Percentiles rank a stretch among this genome's conserved stretches.
These are phyloP conservation scores for Cladosporium austrohemisphaericum DNA, from an alignment of 2,329 filamentous ascomycete species.

Conservation along the genomic window DNA sequence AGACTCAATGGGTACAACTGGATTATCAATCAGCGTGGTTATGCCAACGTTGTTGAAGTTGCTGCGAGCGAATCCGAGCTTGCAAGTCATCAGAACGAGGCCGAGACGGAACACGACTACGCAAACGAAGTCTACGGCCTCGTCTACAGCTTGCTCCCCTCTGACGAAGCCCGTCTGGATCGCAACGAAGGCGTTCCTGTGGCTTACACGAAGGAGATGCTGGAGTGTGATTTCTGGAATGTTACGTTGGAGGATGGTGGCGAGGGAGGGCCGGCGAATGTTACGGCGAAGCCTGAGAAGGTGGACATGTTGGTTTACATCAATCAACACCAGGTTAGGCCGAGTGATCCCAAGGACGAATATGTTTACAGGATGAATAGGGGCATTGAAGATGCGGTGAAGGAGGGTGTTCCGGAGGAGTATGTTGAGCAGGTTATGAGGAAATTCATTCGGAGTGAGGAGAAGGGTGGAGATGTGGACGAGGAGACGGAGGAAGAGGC, in stretches of 20 bases:
- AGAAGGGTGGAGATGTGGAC: conserved; percentile 19
- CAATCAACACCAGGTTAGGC: conserved; percentile 42
- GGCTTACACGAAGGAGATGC: conserved; percentile 55
- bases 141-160: conserved; percentile 50
- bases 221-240: conserved; percentile 45
- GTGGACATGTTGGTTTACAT: conserved; percentile 57
- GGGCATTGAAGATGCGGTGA: conserved; percentile 57
- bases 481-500: conserved; percentile 30
- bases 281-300: conserved; percentile 21
- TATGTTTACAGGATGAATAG: conserved; percentile 62
- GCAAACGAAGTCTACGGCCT: conserved; percentile 53
- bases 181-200: conserved; percentile 59
- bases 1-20: conserved; percentile 56
- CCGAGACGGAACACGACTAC: conserved; percentile 16
- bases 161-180: conserved; percentile 54
- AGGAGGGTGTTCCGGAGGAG: conserved; percentile 49
- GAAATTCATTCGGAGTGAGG: conserved; percentile 47
- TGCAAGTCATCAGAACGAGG: not conserved
- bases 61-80: conserved; percentile 1
- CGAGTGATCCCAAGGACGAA: conserved; percentile 49
- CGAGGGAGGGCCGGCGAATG: conserved; percentile 24
- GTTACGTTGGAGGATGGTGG: conserved; percentile 14
- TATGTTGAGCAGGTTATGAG: conserved; percentile 57
- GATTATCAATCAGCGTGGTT: conserved; percentile 65
- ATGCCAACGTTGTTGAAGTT: conserved; percentile 60